Evolutionary conservation across 495 filamentous ascomycete genomes (phyloP).

Genomic region (Bombardia bombarda): DNA sequence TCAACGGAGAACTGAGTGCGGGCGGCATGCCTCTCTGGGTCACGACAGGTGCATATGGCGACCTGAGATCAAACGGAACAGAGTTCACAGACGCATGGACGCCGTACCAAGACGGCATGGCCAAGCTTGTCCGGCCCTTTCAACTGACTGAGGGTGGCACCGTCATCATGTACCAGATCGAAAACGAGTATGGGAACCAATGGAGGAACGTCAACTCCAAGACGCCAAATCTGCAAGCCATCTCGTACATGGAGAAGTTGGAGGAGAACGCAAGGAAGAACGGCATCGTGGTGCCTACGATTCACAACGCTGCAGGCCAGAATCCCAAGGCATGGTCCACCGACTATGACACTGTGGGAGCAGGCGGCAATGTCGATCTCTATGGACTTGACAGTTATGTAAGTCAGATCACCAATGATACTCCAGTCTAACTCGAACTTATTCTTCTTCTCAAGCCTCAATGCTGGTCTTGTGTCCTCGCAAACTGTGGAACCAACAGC

Average conservation of each 20-base stretch:
- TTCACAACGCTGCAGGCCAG: constrained; percentile 39
- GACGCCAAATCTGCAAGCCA: constrained; percentile 40
- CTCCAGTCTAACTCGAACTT: background rate
- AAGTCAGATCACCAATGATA: background rate
- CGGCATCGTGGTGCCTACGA: constrained; percentile 47
- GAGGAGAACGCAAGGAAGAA: constrained; percentile 39
- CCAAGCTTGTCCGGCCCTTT: constrained; percentile 39
- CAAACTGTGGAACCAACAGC: constrained; percentile 44
- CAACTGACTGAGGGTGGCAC: constrained; percentile 50
- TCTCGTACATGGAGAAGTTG: constrained; percentile 50
- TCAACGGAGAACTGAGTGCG: constrained; percentile 50
- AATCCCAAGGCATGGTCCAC: constrained; percentile 36
- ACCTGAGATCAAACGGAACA: constrained; percentile 48
- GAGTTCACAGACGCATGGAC: constrained; percentile 48
- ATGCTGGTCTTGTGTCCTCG: constrained; percentile 53
- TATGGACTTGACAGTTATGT: constrained; percentile 50
- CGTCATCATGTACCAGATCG: constrained; percentile 48
- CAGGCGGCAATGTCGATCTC: constrained; percentile 50
- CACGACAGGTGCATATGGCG: constrained; percentile 53
- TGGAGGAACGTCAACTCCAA: constrained; percentile 37
- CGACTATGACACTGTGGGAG: constrained; percentile 32
- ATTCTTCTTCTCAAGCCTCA: constrained; percentile 25
- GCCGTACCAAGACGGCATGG: constrained; percentile 43
- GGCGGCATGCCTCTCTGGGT: constrained; percentile 56
- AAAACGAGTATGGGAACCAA: constrained; percentile 54